Evolutionary conservation across 2,329 filamentous ascomycete species (phyloP), one percentile per base, ranked within the genome.

Genomic region (Parafenestella ontariensis): DNA sequence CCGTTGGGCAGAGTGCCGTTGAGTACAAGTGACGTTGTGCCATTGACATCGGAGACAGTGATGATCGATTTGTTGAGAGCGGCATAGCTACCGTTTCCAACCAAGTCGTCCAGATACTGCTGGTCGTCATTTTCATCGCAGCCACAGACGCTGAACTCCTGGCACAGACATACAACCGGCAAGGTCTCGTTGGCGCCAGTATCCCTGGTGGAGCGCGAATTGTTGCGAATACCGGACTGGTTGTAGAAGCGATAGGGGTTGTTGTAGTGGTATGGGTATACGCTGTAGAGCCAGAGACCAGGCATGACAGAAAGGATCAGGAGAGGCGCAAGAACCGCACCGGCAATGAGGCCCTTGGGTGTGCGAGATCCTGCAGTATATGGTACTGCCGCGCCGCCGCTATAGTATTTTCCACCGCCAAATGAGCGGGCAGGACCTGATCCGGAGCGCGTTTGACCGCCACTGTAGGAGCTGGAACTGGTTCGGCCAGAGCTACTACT

Each of bases 1-100:
- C 75, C 80, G 62, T 89, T 89, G 26, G 87, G 84, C 3, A 94
- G 77, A 0, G 88, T 90, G n/a, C 91, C 91, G 71, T 92, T 92
- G 70, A 94, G 77, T 26, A 90, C 79, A 33, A 95, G 82, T 1
- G 85, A 88, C 3, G 70, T 69, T 1, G 82, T 88, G 45, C 86
- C 86, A 51, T 90, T 87, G 56, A 89, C 82, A 48, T 81, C 76
- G 2, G 82, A 84, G 1, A 93, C 83, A 11, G 79, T 82, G 52
- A 91, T 82, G 1, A 91, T 62, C 0, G 80, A 81, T 64, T 85
- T 81, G 77, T 92, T 88, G 47, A 90, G 77, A 2, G 70, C 76
- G 3, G 70, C 69, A 61, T 87, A 87, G 58, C 81, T 86, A 31
- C 80, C 80, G 29, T 82, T 79, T 5, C 74, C 74, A 39, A 93